phyloP scores from a whole-genome alignment of 352 stramenopile genomes.

The Pythium pyrilobum region DNA sequence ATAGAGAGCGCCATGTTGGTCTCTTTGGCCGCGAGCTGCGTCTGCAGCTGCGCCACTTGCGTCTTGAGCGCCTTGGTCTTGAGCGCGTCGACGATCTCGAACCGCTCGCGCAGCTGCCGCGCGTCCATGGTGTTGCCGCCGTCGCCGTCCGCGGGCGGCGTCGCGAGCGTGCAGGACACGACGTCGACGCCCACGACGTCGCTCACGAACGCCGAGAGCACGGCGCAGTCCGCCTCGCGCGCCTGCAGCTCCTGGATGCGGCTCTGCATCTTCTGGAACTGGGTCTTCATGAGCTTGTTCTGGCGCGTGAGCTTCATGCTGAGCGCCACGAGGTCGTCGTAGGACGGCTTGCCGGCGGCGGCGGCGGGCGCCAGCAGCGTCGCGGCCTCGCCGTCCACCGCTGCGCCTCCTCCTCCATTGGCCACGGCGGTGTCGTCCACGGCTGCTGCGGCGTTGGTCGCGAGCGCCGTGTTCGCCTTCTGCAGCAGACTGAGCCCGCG shows the following conservation, averaged over 20 bases:
- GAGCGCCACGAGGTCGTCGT: conserved; percentile 76
- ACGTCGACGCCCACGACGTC: conserved; percentile 71
- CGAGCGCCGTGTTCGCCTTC: conserved; percentile 24
- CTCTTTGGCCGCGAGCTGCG: conserved; percentile 4
- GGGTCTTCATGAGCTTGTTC: conserved; percentile 84
- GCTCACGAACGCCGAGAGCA: conserved; percentile 52
- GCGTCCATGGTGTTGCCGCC: conserved; percentile 33
- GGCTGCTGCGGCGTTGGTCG: conserved; percentile 9
- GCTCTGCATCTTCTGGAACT: conserved; percentile 75
- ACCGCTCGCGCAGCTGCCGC: conserved; percentile 40
- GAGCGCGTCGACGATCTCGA: conserved; percentile 35
- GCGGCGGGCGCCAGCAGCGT: neutral
- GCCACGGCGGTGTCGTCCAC: conserved; percentile 8
- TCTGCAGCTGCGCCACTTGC: conserved; percentile 22
- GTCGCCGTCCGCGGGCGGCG: neutral
- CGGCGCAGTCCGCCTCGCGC: conserved; percentile 39
- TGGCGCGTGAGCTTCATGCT: conserved; percentile 88
- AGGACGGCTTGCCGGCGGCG: conserved; percentile 28
- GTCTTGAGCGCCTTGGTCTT: conserved; percentile 33
- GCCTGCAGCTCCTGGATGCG: conserved; percentile 30
- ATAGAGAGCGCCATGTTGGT: conserved; percentile 25
- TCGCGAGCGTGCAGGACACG: conserved; percentile 28
- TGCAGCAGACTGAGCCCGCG: conserved; percentile 80
- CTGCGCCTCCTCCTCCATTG: neutral
- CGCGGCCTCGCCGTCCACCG: neutral